A percentile compares a stretch with the other conserved stretches of the same genome.
Conservation (phyloP, 768 basidiomycete genomes). For the Cystobasidium tubakii region DNA sequence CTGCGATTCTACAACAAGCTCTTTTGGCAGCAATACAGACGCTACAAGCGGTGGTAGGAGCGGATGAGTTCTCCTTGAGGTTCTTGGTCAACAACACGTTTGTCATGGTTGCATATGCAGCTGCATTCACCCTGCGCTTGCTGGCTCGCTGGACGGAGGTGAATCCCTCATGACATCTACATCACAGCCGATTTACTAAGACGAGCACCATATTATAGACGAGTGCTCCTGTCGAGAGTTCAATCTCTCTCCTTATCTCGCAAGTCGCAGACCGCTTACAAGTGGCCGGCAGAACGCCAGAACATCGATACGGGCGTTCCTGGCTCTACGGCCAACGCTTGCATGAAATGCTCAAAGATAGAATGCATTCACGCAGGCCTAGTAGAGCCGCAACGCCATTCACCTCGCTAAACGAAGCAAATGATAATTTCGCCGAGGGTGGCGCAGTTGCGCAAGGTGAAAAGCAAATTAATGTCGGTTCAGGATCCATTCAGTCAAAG, state of each 20-base stretch:
- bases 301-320: neutral
- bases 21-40: conserved; percentile 1
- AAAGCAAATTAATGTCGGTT: too few relatives aligned
- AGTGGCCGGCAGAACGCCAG: neutral
- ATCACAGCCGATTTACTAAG: too few relatives aligned
- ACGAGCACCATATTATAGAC: too few relatives aligned
- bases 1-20: neutral
- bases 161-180: neutral
- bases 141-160: neutral
- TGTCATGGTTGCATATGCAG: conserved; percentile 4
- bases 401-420: too few relatives aligned
- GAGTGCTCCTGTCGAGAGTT: neutral
- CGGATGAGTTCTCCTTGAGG: neutral
- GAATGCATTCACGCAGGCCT: neutral
- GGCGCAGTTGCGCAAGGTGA: too few relatives aligned
- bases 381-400: neutral
- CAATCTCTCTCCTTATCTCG: neutral
- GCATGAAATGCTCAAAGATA: neutral
- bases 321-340: conserved; percentile 3
- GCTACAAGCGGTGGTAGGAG: neutral
- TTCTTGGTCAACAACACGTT: conserved; percentile 14
- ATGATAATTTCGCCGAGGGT: too few relatives aligned
- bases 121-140: neutral
- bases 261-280: conserved; percentile 5
- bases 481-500: too few relatives aligned